Evolutionary conservation across 2,329 filamentous ascomycete genomes (phyloP), one percentile per base, ranked within the genome.

Genomic region (Claviceps purpurea): DNA sequence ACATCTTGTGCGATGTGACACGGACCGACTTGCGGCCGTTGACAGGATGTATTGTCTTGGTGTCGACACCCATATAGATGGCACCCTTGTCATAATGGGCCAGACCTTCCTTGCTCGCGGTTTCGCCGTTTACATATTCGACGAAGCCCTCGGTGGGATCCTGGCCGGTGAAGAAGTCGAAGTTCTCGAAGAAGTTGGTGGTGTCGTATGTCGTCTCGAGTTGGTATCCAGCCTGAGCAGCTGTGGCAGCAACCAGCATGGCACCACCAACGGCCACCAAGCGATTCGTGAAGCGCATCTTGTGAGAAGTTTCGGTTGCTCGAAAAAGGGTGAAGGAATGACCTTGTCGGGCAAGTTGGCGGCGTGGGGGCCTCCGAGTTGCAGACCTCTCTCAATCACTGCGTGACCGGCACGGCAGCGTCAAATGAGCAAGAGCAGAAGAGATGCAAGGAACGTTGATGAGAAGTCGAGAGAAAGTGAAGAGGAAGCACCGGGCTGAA

Each of bases 61-160:
- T 68, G 65, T 90, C 86, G 42, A 85, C 82, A 45, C 85, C 85
- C 52, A 90, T 77, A 64, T 83, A 85, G 59, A 88, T 70, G 54
- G 71, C 73, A 51, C 71, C 70, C 52, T 76, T 69, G 49, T 72
- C 65, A 56, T 73, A 78, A 55, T 76, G 77, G 56, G 83, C 80
- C 8, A 89, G 73, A 16, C 75, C 74, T 40, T 68, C 64, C n/a
- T 64, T 61, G 54, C 77, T 75, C 52, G 87, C 85, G 1, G 74
- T 76, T n/a, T 64, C 53, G 49, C 75, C 72, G 57, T 78, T 70
- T 51, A 82, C 75, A 60, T 89, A 93, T 55, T 78, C 68, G 59
- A 93, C 87, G 60, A 82, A 88, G 37, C 87, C 88, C 56, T 82
- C 60, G 2, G 87, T 93, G 0, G 87, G 87, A 61, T 93, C 88